Evolutionary conservation across 2,329 filamentous ascomycete species (phyloP).

Genomic region (Thelonectria olida): DNA sequence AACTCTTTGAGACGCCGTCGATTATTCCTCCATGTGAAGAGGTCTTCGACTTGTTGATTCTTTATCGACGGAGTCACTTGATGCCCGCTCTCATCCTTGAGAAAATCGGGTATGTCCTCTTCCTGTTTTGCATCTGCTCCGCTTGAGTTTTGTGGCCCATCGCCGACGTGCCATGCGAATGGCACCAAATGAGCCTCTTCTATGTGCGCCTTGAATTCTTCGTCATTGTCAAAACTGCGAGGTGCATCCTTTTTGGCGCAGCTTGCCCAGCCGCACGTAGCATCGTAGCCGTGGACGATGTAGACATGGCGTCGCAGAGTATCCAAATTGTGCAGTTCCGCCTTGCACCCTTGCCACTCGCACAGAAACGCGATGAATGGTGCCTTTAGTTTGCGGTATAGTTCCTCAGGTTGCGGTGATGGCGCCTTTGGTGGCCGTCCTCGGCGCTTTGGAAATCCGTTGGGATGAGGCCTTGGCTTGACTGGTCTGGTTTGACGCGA

Average conservation of each 20-base stretch:
- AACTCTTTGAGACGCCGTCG: slow-evolving; percentile 55
- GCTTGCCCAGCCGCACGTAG: slow-evolving; percentile 45
- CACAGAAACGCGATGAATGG: slow-evolving; percentile 64
- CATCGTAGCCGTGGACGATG: slow-evolving; percentile 55
- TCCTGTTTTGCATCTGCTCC: slow-evolving; percentile 28
- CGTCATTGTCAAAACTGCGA: slow-evolving; percentile 47
- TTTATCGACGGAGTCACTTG: slow-evolving; percentile 68
- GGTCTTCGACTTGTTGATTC: slow-evolving; percentile 61
- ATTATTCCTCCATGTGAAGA: slow-evolving; percentile 55
- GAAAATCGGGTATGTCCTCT: slow-evolving; percentile 56
- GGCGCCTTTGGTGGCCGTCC: slow-evolving; percentile 53
- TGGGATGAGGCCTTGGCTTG: slow-evolving; percentile 39
- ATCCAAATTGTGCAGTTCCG: slow-evolving; percentile 70
- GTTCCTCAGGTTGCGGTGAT: slow-evolving; percentile 49
- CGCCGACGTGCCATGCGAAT: slow-evolving; percentile 67
- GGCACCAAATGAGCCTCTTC: slow-evolving; percentile 63
- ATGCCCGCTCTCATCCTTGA: slow-evolving; percentile 60
- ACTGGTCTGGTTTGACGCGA: slow-evolving; percentile 36
- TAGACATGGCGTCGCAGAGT: slow-evolving; percentile 65
- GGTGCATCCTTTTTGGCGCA: slow-evolving; percentile 36
- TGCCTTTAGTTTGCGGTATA: slow-evolving; percentile 54
- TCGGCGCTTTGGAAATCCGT: slow-evolving; percentile 47
- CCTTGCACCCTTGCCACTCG: slow-evolving; percentile 67
- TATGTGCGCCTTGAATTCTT: slow-evolving; percentile 59
- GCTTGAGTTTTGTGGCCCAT: slow-evolving; percentile 59